These are phyloP conservation scores for Sclerospora graminicola DNA, from an alignment of 352 stramenopile genomes.

Conservation along the genomic window DNA sequence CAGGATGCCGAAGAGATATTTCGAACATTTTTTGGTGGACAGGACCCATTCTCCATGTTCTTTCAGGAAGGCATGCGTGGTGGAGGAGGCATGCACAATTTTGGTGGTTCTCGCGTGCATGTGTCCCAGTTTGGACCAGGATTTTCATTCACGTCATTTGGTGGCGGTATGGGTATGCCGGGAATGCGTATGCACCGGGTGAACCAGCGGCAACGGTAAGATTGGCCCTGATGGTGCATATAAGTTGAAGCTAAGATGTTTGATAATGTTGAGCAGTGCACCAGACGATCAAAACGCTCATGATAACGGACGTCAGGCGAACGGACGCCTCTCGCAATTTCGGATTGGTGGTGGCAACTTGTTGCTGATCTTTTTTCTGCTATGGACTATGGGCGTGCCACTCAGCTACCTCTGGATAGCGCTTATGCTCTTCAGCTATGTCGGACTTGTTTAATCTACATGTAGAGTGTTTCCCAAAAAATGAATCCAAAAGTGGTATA, in stretches of 20 bases:
- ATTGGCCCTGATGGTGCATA: neutral
- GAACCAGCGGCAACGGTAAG: constrained; percentile 41
- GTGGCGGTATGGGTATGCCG: constrained; percentile 42
- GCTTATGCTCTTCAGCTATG: constrained; percentile 68
- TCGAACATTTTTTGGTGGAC: constrained; percentile 67
- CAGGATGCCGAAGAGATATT: constrained; percentile 79
- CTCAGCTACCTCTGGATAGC: constrained; percentile 73
- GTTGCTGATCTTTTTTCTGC: constrained; percentile 59
- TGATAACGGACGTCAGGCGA: constrained; percentile 17
- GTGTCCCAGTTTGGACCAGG: constrained; percentile 71
- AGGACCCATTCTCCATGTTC: constrained; percentile 80
- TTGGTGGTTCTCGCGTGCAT: constrained; percentile 52
- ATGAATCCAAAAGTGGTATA: neutral
- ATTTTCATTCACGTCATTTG: constrained; percentile 70
- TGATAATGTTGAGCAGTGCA: constrained; percentile 10
- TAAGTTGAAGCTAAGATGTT: neutral
- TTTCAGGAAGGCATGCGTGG: constrained; percentile 64
- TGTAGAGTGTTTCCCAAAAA: neutral
- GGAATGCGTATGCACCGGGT: constrained; percentile 40
- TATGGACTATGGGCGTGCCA: constrained; percentile 76
- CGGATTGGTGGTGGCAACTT: constrained; percentile 63
- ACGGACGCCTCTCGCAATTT: constrained; percentile 38
- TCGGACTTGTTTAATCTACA: constrained; percentile 47
- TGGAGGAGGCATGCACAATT: constrained; percentile 31
- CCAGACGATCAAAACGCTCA: constrained; percentile 15